Conservation (phyloP, 345 rosid species). For the Euclidium syriacum region DNA sequence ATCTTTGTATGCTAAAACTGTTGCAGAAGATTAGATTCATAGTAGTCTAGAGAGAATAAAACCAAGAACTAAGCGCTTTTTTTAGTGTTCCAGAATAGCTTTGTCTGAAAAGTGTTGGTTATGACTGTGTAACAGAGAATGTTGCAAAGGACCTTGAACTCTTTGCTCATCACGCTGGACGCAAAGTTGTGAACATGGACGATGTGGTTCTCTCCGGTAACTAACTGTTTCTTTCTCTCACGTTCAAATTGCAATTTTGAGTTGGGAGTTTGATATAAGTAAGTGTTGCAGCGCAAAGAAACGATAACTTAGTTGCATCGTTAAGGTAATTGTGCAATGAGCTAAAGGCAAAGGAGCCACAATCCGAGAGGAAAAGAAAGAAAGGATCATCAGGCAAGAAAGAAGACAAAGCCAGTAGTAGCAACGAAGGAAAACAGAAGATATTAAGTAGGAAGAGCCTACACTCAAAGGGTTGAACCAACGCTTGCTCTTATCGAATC, state of each 20-base stretch:
- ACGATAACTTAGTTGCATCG: slow-evolving; percentile 50
- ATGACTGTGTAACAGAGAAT: slow-evolving; percentile 52
- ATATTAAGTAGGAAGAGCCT: slow-evolving; percentile 67
- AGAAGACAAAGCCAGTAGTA: slow-evolving; percentile 36
- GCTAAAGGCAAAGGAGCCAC: slow-evolving; percentile 69
- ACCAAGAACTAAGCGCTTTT: too few relatives aligned
- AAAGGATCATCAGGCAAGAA: slow-evolving; percentile 48
- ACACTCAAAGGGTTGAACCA: slow-evolving; percentile 65
- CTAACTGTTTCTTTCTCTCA: not conserved
- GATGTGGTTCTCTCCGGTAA: slow-evolving; percentile 83
- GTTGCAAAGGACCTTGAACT: slow-evolving; percentile 75
- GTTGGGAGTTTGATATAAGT: slow-evolving; percentile 30
- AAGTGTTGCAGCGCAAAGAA: slow-evolving; percentile 78
- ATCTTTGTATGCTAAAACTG: slow-evolving; percentile 7
- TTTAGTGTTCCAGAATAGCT: too few relatives aligned
- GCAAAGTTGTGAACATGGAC: slow-evolving; percentile 75
- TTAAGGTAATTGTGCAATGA: slow-evolving; percentile 60
- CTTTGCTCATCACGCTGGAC: slow-evolving; percentile 89
- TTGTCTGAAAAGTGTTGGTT: not conserved
- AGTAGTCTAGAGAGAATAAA: not conserved
- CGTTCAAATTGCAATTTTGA: not conserved
- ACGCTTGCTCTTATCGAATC: slow-evolving; percentile 58
- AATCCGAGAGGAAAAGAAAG: slow-evolving; percentile 66
- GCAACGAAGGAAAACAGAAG: too few relatives aligned
- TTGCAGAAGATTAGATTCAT: not conserved